A percentile compares a stretch with the other conserved stretches of the same genome.
Conservation (phyloP, 2,329 filamentous ascomycete species). For the Curvularia sp. region DNA sequence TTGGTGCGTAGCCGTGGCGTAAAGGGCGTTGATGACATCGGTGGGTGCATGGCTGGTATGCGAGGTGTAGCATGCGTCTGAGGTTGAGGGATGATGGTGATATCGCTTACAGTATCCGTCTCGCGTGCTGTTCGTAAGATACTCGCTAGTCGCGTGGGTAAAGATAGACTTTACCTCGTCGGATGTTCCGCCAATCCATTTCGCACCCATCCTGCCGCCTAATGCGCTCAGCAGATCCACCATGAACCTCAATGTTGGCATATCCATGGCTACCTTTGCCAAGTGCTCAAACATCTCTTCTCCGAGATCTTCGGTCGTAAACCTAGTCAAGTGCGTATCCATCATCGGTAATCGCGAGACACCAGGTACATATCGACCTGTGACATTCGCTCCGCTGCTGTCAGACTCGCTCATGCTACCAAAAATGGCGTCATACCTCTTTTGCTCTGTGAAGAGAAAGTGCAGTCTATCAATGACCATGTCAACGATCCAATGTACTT, state of each 20-base stretch:
- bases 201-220: neutral
- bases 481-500: conserved; percentile 2
- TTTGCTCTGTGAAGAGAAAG: neutral
- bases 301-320: neutral
- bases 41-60: neutral
- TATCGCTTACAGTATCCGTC: conserved; percentile 1
- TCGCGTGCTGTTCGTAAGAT: neutral
- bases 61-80: neutral
- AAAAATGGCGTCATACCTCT: neutral
- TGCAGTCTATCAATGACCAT: conserved; percentile 4
- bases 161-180: neutral
- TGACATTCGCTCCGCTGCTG: no score
- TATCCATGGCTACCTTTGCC: neutral
- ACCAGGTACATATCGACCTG: neutral
- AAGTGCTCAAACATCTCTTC: neutral
- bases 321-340: neutral
- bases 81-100: neutral
- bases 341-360: neutral
- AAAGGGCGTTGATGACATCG: conserved; percentile 1
- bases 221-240: neutral
- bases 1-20: neutral
- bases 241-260: neutral
- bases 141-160: neutral
- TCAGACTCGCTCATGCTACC: neutral
- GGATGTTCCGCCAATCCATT: neutral